Base-by-base conservation (phyloP, 345 rosid genomes). In the Nephelium lappaceum region DNA sequence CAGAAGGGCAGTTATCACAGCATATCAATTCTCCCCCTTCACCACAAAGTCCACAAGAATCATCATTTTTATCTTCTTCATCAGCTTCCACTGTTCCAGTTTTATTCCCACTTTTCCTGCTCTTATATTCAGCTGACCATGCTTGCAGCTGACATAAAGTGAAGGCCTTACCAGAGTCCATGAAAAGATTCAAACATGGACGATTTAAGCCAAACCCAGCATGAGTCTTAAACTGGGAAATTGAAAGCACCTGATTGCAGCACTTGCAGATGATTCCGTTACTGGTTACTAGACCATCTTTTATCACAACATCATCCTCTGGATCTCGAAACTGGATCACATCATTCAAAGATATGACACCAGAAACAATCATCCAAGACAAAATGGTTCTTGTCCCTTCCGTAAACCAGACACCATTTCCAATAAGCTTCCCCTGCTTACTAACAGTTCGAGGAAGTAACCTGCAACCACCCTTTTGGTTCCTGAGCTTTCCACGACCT, bases 1-100 rank as follows among this genome's bases (percentile, higher is more conserved):
- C 90, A 55, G 98, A 88, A 24, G 99, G 99, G 77, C 99, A 95
- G 76, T 92, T 89, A 80, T 95, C 98, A 75, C 99, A 95, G 83
- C 99, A 95, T 81, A 95, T 87, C 87, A 95, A 81, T 83, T 92
- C 97, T 41, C 99, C 99, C 23, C 88, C 97, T 78, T 92, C 93
- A 81, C 97, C 99, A 82, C 98, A 95, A 27, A 91, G 73, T 77
- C 98, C 99, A 86, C 99, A 95, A 67, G 97, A 93, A 86, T 95
- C 99, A 77, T 95, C 99, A 83, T 95, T 95, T 81, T 79, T 88
- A 84, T 95, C 99, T 81, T 89, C 87, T 19, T 91, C 92, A 75
- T 83, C 89, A 72, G 73, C 77, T 84, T 85, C 88, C 77, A 85
- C 88, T 21, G 85, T 76, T 77, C 73, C 84, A 57, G 41, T 81